Evolutionary conservation across 139 green algal genomes (phyloP).

Genomic region (Chlamydomonas urium): DNA sequence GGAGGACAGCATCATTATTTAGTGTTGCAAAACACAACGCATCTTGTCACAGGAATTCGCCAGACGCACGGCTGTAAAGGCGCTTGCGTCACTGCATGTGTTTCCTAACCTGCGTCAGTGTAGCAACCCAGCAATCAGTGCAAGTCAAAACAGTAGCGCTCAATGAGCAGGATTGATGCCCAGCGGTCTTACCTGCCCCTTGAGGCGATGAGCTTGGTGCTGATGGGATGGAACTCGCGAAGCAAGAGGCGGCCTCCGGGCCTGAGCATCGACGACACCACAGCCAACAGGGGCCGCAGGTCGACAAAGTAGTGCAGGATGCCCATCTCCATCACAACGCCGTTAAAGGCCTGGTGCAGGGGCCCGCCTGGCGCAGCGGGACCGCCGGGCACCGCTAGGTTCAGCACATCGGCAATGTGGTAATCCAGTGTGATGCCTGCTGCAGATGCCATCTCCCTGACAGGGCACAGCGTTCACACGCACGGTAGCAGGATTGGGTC

Average conservation of each 20-base stretch:
- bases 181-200: too few species aligned
- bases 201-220: constrained; percentile 40
- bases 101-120: too few species aligned
- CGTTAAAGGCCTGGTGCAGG: background rate
- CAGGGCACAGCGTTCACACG: too few species aligned
- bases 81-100: too few species aligned
- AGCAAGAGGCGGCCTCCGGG: constrained; percentile 34
- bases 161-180: too few species aligned
- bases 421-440: background rate
- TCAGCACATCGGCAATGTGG: constrained; percentile 1
- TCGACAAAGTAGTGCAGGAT: constrained; percentile 45
- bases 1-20: too few species aligned
- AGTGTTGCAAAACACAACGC: too few species aligned
- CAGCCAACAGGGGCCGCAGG: constrained; percentile 26
- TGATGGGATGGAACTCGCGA: constrained; percentile 46
- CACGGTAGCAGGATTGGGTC: too few species aligned
- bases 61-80: too few species aligned
- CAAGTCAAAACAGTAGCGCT: too few species aligned
- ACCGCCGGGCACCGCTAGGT: background rate
- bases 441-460: background rate
- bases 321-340: constrained; percentile 13
- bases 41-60: too few species aligned
- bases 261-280: constrained; percentile 24
- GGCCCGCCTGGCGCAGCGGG: background rate
- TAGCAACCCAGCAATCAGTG: too few species aligned